Evolutionary conservation across 2,329 filamentous ascomycete genomes (phyloP), one percentile per base, ranked within the genome.

Genomic region (Colletotrichum tabaci): DNA sequence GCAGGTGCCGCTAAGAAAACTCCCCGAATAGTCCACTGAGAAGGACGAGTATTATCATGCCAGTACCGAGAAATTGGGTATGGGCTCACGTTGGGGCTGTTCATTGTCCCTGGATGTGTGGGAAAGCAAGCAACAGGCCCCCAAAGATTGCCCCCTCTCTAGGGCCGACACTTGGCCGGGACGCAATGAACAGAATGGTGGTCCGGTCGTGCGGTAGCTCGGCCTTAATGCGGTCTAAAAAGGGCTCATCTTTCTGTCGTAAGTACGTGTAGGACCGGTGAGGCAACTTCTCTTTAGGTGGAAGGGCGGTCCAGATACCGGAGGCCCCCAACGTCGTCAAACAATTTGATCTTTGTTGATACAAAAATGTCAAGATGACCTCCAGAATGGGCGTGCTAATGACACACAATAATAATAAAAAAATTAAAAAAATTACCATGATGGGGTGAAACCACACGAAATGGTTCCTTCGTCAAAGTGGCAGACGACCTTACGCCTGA

Each of bases 221-320:
- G 57, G 57, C 40, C 50, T 7, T 47, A 40, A 40, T 4, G 16
- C 38, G 52, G 64, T n/a, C 30, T 49, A 26, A 53, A 30, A n/a
- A 12, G 9, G 44, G 3, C 15, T 5, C n/a, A 2, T 38, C 35
- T 46, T 8, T 38, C 23, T 26, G 18, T 26, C 13, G 42, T 49
- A 8, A 23, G 40, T 2, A 47, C 15, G n/a, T 15, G 12, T 16
- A 42, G 13, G 35, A 40, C 23, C 9, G 23, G 13, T 26, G 30
- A 30, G 40, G 30, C n/a, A 49, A 26, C 2, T 5, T 10, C 46
- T 49, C 35, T 23, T 50, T 30, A 30, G 15, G 30, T 72, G 70
- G 66, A 71, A 72, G 23, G 18, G 56, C 70, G 70, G 61, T 57
- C 70, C 66, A 69, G 47, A 47, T 57, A 42, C 70, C 56, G 61